These are phyloP conservation scores for Astrothelium macrocarpum DNA, from an alignment of 495 filamentous ascomycete species.

Conservation along the genomic window DNA sequence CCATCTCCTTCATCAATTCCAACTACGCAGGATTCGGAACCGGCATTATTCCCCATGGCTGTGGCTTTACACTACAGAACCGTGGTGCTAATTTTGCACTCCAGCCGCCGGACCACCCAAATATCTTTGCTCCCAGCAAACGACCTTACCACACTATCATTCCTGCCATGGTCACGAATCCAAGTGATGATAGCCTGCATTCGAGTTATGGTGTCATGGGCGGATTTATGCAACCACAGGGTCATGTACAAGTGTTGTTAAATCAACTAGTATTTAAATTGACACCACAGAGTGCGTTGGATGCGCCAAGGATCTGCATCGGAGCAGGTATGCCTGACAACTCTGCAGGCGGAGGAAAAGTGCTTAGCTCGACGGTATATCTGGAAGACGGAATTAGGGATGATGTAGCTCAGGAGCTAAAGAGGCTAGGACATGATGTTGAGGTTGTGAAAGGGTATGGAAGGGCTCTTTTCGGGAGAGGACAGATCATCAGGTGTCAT, in stretches of 20 bases:
- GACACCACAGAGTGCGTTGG: conserved; percentile 79
- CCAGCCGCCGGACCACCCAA: conserved; percentile 53
- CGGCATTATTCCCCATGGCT: conserved; percentile 67
- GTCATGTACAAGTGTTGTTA: conserved; percentile 88
- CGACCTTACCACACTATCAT: conserved; percentile 97
- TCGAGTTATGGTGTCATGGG: conserved; percentile 94
- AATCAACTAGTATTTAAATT: conserved; percentile 82
- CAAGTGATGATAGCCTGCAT: conserved; percentile 60
- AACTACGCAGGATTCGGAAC: conserved; percentile 90
- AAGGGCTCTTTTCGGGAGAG: conserved; percentile 73
- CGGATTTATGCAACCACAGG: conserved; percentile 98
- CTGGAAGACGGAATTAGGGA: conserved; percentile 78
- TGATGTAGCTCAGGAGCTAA: conserved; percentile 55
- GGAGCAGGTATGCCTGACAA: conserved; percentile 54
- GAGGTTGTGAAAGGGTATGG: conserved; percentile 55
- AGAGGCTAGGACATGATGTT: conserved; percentile 61
- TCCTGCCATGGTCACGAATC: conserved; percentile 76
- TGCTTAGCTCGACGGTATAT: conserved; percentile 53
- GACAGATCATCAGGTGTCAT: conserved; percentile 79
- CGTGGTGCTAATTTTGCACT: conserved; percentile 81
- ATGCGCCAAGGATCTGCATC: conserved; percentile 80
- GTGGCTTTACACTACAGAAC: conserved; percentile 91
- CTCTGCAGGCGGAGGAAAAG: conserved; percentile 29
- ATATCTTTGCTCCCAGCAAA: conserved; percentile 70
- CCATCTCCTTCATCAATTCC: conserved; percentile 92